These are phyloP conservation scores for Nectriaceae sp. DNA, from an alignment of 2,329 filamentous ascomycete genomes.

Conservation along the genomic window DNA sequence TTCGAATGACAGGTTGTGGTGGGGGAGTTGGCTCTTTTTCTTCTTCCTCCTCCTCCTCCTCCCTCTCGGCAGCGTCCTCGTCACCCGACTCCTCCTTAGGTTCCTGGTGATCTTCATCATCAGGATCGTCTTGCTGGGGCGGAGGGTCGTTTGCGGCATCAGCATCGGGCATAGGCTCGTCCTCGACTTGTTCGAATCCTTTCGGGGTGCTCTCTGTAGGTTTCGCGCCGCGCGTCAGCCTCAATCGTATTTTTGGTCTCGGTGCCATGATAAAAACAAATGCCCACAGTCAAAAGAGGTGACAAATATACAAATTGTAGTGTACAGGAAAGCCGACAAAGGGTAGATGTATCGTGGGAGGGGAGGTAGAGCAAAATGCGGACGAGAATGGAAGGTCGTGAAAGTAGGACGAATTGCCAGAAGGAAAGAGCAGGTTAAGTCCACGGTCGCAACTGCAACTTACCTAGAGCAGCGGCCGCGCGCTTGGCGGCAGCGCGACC, in stretches of 20 bases:
- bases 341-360: no score
- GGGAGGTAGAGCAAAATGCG: no score
- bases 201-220: conserved; percentile 44
- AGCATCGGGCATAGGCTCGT: conserved; percentile 33
- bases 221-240: conserved; percentile 33
- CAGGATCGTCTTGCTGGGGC: conserved; percentile 36
- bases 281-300: not conserved
- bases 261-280: conserved; percentile 25
- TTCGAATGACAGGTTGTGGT: conserved; percentile 66
- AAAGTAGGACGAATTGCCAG: not conserved
- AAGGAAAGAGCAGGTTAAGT: not conserved
- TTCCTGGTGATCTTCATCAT: conserved; percentile 51
- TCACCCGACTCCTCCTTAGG: conserved; percentile 53
- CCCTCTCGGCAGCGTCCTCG: conserved; percentile 40
- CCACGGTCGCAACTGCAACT: no score
- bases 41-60: conserved; percentile 44
- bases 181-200: conserved; percentile 43
- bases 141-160: conserved; percentile 38
- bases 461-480: conserved; percentile 55
- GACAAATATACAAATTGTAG: not conserved
- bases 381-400: no score
- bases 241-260: conserved; percentile 33
- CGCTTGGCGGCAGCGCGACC: conserved; percentile 56
- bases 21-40: conserved; percentile 56
- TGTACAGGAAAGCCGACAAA: no score